phyloP scores from a whole-genome alignment of 2,329 filamentous ascomycete genomes.

The Chaetothyriales sp. region DNA sequence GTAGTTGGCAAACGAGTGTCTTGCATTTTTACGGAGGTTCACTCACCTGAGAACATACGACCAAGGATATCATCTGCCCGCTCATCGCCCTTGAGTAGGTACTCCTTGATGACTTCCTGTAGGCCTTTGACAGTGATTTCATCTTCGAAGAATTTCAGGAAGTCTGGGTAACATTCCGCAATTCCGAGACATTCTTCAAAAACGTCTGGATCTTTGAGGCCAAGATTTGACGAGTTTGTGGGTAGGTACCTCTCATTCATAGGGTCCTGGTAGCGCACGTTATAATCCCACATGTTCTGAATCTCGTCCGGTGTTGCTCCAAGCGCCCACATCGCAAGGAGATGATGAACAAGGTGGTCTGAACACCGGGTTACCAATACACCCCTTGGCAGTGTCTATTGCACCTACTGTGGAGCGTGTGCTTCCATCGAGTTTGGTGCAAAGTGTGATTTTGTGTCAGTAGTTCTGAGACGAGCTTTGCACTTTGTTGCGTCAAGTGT shows the following conservation, averaged over 20 bases:
- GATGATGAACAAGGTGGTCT: slow-evolving; percentile 16
- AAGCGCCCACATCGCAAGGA: slow-evolving; percentile 37
- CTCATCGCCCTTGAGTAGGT: slow-evolving; percentile 53
- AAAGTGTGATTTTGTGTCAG: too few relatives aligned
- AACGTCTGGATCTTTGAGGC: slow-evolving; percentile 42
- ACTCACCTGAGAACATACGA: slow-evolving; percentile 50
- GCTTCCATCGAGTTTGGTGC: too few relatives aligned
- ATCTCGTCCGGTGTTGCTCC: slow-evolving; percentile 47
- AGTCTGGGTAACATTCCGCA: slow-evolving; percentile 54
- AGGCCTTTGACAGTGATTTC: slow-evolving; percentile 48
- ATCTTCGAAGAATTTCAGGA: slow-evolving; percentile 59
- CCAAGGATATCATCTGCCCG: slow-evolving; percentile 54
- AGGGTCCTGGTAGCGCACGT: slow-evolving; percentile 51
- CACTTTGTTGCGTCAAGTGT: too few relatives aligned
- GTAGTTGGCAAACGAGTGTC: too few relatives aligned
- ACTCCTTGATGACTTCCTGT: slow-evolving; percentile 27
- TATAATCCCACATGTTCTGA: slow-evolving; percentile 49
- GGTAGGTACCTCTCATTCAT: slow-evolving; percentile 33
- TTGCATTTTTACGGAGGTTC: too few relatives aligned
- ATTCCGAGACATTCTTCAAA: slow-evolving; percentile 51
- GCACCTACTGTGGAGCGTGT: too few relatives aligned
- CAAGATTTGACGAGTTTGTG: slow-evolving; percentile 38
- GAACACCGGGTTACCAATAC: too few relatives aligned
- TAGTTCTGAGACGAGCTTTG: too few relatives aligned
- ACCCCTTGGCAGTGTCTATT: too few relatives aligned